Base-by-base conservation (phyloP, 257 asterid genomes). In the Solanum sejunctum region DNA sequence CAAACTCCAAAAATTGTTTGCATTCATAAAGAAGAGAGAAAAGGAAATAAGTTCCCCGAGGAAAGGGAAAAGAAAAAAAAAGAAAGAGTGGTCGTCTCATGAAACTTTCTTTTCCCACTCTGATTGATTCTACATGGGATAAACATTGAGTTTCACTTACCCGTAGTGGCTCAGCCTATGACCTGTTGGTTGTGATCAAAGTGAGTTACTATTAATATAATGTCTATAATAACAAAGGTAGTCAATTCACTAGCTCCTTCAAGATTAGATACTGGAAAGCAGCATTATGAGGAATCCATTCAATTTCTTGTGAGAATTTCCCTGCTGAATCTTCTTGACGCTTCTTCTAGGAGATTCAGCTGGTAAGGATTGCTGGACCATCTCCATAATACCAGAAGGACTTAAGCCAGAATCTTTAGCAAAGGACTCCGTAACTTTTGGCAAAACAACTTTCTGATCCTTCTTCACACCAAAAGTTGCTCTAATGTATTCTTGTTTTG, bases 381-480 rank as follows among this genome's bases (percentile, higher is more conserved):
- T 88, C 89, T 92, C 94, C 69, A 94, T 87, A 71, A 95, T 70
- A 36, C 91, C 98, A 3, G 89, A 91, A 0, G 88, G 90, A 61
- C 91, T 88, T 39, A 93, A 83, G 20, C 93, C 95, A 12, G 95
- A 93, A 83, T 97, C 98, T 85, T 93, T 97, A 8, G 95, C 92
- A 45, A 92, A 97, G 2, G 92, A 90, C 86, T 94, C 98, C 0
- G 94, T 86, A 0, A 92, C 88, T 89, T 97, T 97, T 0, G 98
- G 99, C 12, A 97, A 86, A 7, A 93, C 86, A 89, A 95, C 92
- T 85, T 94, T 97, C 84, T 90, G 89, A 81, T 93, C 97, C 87
- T 89, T 95, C 13, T 92, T 90, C 12, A 93, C 87, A 1, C 98
- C 98, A 78, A 97, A 93, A 1, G 99, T 92, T 54, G 99, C 99